Evolutionary conservation across 2,329 filamentous ascomycete species (phyloP).

Genomic region (Phaeosphaeriaceae sp.): DNA sequence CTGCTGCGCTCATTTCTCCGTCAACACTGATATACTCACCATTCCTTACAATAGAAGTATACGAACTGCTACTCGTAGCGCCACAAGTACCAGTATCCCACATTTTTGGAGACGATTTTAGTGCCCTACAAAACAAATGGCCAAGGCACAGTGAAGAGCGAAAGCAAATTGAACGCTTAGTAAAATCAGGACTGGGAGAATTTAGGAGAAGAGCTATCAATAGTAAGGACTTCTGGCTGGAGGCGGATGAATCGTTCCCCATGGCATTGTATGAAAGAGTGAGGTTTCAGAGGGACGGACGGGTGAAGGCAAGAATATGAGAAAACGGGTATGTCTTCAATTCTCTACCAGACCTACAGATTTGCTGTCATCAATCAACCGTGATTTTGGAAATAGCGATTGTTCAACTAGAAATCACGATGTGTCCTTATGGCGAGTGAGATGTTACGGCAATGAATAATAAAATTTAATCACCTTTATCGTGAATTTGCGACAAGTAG

Average conservation of each 20-base stretch:
- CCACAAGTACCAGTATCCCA: conserved; percentile 12
- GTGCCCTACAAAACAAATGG: conserved; percentile 34
- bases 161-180: conserved; percentile 26
- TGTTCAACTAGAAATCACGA: no score
- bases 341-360: neutral
- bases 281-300: conserved; percentile 4
- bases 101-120: conserved; percentile 38
- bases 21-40: conserved; percentile 36
- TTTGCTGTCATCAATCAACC: neutral
- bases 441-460: no score
- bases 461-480: no score
- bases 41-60: conserved; percentile 34
- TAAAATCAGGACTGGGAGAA: conserved; percentile 14
- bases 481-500: no score
- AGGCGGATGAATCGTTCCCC: conserved; percentile 33
- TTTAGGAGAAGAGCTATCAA: conserved; percentile 25
- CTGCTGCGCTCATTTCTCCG: conserved; percentile 23
- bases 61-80: conserved; percentile 16
- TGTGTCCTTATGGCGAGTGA: no score
- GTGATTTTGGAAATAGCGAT: no score
- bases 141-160: conserved; percentile 34
- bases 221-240: conserved; percentile 32
- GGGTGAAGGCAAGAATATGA: conserved; percentile 8
- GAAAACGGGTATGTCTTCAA: neutral
- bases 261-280: conserved; percentile 33